Evolutionary conservation across 371 early-diverging fungal genomes (phyloP).

Genomic region (Mucor sp.): DNA sequence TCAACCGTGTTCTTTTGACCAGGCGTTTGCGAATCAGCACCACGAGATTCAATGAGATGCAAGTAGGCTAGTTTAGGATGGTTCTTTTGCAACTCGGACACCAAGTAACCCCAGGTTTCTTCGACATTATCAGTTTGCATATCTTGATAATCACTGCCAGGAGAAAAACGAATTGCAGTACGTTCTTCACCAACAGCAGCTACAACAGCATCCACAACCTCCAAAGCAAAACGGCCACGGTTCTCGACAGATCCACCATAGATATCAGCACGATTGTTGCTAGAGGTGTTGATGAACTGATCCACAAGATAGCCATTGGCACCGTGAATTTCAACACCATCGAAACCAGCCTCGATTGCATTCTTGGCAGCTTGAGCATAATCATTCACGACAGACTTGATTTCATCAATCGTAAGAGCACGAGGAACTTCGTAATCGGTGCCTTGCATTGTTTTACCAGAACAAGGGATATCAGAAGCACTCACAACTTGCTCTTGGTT

Average conservation of each 20-base stretch:
- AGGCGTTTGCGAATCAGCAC: conserved; percentile 14
- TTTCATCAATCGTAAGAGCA: conserved; percentile 64
- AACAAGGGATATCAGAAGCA: conserved; percentile 1
- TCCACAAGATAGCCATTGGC: conserved; percentile 69
- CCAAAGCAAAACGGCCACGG: conserved; percentile 65
- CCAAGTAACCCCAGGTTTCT: conserved; percentile 32
- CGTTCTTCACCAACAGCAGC: conserved; percentile 24
- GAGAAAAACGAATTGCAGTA: conserved; percentile 24
- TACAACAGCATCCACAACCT: conserved; percentile 55
- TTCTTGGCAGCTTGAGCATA: conserved; percentile 57
- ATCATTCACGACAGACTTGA: conserved; percentile 51
- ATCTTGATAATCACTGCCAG: conserved; percentile 17
- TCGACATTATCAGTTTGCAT: conserved; percentile 27
- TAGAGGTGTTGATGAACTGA: conserved; percentile 49
- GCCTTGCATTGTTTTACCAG: background rate
- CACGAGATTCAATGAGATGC: conserved; percentile 34
- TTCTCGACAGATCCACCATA: conserved; percentile 81
- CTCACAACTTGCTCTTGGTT: conserved; percentile 10
- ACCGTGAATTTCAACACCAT: conserved; percentile 71
- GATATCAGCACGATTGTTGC: conserved; percentile 55
- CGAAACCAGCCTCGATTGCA: conserved; percentile 54
- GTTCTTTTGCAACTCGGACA: conserved; percentile 14
- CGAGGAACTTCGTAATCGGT: conserved; percentile 21
- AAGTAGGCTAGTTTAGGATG: conserved; percentile 33
- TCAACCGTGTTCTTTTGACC: conserved; percentile 3